These are phyloP conservation scores for Dendrobium officinale DNA, from an alignment of 106 monocot species.

Conservation along the genomic window DNA sequence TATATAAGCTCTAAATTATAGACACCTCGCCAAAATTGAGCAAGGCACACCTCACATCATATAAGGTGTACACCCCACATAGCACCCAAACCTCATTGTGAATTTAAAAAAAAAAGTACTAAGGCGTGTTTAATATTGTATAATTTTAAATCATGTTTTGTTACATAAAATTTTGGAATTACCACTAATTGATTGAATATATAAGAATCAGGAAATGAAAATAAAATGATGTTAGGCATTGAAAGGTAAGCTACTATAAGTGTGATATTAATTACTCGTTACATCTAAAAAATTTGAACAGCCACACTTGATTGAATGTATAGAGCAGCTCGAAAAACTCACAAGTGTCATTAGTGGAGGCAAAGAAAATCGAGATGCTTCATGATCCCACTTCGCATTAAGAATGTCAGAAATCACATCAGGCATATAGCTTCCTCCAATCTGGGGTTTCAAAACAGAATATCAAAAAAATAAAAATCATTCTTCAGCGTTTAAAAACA, in stretches of 20 bases:
- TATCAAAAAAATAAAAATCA: not conserved
- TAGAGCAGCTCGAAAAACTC: constrained; percentile 19
- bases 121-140: no score
- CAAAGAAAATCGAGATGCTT: constrained; percentile 63
- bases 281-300: not conserved
- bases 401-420: constrained; percentile 56
- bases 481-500: not conserved
- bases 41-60: no score
- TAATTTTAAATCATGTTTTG: not conserved
- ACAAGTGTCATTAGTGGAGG: constrained; percentile 91
- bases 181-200: not conserved
- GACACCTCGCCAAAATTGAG: no score
- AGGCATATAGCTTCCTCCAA: constrained; percentile 27
- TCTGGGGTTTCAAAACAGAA: constrained; percentile 26
- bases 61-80: no score
- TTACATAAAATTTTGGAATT: not conserved
- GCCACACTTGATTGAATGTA: not conserved
- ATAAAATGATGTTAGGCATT: no score
- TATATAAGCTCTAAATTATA: no score
- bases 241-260: not conserved
- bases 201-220: not conserved
- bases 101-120: no score
- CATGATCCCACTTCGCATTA: constrained; percentile 88
- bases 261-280: not conserved
- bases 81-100: no score